phyloP scores from a whole-genome alignment of 2,329 filamentous ascomycete species.

The Fusarium begoniae region DNA sequence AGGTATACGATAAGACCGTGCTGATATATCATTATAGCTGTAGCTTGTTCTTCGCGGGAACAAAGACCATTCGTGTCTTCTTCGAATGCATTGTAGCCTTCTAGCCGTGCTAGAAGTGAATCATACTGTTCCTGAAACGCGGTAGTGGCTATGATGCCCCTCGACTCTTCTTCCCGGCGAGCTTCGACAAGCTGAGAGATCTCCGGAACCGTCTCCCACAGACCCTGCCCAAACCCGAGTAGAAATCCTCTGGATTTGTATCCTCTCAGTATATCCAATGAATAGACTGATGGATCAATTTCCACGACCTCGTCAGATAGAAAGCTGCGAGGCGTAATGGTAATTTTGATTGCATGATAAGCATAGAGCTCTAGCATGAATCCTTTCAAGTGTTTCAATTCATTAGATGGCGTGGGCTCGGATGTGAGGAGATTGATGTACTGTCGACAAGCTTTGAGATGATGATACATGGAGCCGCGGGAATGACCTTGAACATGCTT shows the following conservation, averaged over 20 bases:
- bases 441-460: constrained; percentile 4
- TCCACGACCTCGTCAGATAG: not conserved
- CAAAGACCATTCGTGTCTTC: not conserved
- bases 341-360: not conserved
- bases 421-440: not conserved
- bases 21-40: not conserved
- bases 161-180: not conserved
- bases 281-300: not conserved
- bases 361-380: constrained; percentile 8
- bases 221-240: not conserved
- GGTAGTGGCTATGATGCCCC: accelerated
- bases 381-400: not conserved
- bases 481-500: not conserved
- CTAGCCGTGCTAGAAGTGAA: not conserved
- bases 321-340: not conserved
- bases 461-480: not conserved
- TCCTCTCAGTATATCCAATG: not conserved
- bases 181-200: constrained; percentile 7
- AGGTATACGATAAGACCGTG: constrained; percentile 4
- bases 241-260: constrained; percentile 1
- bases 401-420: not conserved
- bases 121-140: not conserved
- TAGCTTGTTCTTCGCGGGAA: not conserved
- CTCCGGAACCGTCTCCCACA: constrained; percentile 1
- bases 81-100: not conserved